phyloP scores from a whole-genome alignment of 179 eudicot species.

The Silene noctiflora region DNA sequence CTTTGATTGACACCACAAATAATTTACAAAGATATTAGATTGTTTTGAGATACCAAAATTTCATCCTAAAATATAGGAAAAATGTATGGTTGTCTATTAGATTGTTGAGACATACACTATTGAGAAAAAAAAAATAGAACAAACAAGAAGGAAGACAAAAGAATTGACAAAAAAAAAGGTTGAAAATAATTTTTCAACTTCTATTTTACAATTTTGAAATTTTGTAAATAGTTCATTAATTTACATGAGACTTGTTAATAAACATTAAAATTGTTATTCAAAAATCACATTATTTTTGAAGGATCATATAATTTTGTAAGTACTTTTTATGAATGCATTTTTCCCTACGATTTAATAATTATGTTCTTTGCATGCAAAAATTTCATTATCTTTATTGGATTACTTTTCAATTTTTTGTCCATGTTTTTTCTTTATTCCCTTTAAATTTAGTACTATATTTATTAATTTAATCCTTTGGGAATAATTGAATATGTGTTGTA shows the following conservation, averaged over 20 bases:
- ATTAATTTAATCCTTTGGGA: too few relatives aligned
- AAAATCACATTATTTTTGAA: conserved; percentile 6
- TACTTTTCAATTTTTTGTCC: neutral
- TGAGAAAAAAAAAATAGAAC: neutral
- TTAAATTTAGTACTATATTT: too few relatives aligned
- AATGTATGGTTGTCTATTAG: conserved; percentile 18
- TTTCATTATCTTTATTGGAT: too few relatives aligned
- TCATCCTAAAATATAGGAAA: conserved; percentile 26
- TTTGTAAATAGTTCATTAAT: neutral
- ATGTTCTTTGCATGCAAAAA: neutral
- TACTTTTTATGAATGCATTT: neutral
- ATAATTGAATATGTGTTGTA: too few relatives aligned
- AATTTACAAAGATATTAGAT: too few relatives aligned
- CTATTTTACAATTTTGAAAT: conserved; percentile 13
- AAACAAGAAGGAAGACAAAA: neutral
- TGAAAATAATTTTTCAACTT: conserved; percentile 19
- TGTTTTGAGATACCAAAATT: neutral
- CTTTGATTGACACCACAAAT: neutral
- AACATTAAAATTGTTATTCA: too few relatives aligned
- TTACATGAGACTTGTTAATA: neutral
- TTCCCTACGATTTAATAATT: neutral
- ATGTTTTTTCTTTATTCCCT: too few relatives aligned
- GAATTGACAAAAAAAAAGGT: neutral
- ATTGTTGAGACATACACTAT: conserved; percentile 10
- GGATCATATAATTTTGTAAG: conserved; percentile 5